Conservation (phyloP, 768 basidiomycete genomes). For the Suillus subaureus region DNA sequence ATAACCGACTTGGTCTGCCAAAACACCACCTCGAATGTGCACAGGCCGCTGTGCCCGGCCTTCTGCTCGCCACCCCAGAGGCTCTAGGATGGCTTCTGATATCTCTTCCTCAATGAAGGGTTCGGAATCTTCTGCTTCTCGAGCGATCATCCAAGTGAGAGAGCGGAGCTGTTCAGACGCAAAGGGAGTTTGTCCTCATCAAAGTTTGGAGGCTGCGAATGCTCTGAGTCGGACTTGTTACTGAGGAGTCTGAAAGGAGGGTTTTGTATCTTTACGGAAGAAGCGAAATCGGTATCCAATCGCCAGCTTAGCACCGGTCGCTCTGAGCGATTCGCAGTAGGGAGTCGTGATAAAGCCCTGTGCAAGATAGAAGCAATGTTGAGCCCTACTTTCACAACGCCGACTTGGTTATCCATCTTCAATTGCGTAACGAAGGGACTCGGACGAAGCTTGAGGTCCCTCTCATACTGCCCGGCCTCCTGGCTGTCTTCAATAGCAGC, state of each 20-base stretch:
- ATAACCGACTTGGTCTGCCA: constrained; percentile 96
- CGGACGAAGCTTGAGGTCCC: constrained; percentile 83
- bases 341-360: constrained; percentile 81
- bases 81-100: constrained; percentile 83
- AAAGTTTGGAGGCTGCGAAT: constrained; percentile 81
- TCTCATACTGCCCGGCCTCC: constrained; percentile 89
- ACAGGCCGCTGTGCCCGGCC: constrained; percentile 82
- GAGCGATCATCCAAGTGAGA: constrained; percentile 87
- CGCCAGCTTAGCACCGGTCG: constrained; percentile 71
- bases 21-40: constrained; percentile 81
- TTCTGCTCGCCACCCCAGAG: constrained; percentile 94
- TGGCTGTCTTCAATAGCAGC: constrained; percentile 80
- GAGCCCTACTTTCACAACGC: constrained; percentile 80
- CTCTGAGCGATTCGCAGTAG: constrained; percentile 50
- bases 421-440: constrained; percentile 86
- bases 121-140: constrained; percentile 62
- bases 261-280: constrained; percentile 56
- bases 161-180: constrained; percentile 88
- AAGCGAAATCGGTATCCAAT: constrained; percentile 76
- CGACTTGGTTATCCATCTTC: constrained; percentile 61
- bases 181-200: constrained; percentile 50
- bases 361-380: constrained; percentile 88
- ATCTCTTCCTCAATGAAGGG: constrained; percentile 95
- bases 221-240: constrained; percentile 73
- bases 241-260: constrained; percentile 72